Evolutionary conservation across 345 rosid species (phyloP), one percentile per base, ranked within the genome.

Genomic region (Bruguiera gymnorhiza): DNA sequence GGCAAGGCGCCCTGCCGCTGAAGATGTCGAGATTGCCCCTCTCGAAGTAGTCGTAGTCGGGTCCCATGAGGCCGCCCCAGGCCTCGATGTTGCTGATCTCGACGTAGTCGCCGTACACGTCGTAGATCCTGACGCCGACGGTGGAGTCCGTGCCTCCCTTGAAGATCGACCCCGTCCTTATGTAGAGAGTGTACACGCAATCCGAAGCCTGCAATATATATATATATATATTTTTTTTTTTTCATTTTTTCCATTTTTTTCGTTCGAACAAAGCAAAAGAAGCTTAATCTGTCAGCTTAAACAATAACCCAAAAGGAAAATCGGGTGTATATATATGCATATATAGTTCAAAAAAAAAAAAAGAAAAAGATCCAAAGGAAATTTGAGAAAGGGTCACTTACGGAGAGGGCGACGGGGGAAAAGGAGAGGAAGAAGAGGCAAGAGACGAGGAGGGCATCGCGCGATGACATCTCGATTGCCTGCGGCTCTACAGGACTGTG

Each of bases 31-130:
- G 70, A 79, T 92, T 90, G 21, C 98, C 88, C 78, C 97, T 84
- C 89, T 95, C 99, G 83, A 70, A 95, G 79, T 92, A 90, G 77
- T 85, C 79, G 88, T 95, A 69, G 0, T 79, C 86, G 9, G 81
- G 69, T 2, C 77, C 88, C 98, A 95, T 90, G n/a, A 95, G 60
- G 7, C 99, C 99, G 2, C 96, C 99, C 97, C 97, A 92, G 0
- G 84, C 77, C 70, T 80, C 86, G 8, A 90, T 79, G 70, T 95
- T 63, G 5, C 31, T 0, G 80, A 92, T 85, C 72, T 69, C 69
- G 1, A 87, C 43, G 63, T 15, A 9, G 29, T 79, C 69, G 3
- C 97, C 97, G 66, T 76, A 23, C 23, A 0, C 60, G 64, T 88
- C 85, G 74, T 81, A 85, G 70, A 95, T 75, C 16, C 64, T 60